Evolutionary conservation across 2,329 filamentous ascomycete genomes (phyloP).

Genomic region (Trichophyton simii): DNA sequence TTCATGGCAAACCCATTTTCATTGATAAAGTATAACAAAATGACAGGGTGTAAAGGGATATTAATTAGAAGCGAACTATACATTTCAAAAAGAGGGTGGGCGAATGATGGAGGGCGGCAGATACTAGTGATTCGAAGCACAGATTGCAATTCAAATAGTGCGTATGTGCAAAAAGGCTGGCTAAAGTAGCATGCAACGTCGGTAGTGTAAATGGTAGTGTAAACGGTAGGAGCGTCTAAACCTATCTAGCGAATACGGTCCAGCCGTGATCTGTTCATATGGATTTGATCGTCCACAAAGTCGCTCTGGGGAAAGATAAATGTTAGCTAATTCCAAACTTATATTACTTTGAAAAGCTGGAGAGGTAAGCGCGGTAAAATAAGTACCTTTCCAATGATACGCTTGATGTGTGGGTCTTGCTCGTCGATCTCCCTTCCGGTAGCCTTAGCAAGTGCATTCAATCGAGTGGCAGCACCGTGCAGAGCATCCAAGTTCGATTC

Average conservation of each 20-base stretch:
- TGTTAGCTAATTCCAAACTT: constrained; percentile 15
- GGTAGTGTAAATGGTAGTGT: background rate
- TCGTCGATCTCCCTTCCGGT: constrained; percentile 63
- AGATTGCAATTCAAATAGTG: background rate
- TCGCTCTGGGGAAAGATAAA: constrained; percentile 49
- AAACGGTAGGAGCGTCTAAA: background rate
- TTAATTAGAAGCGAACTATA: background rate
- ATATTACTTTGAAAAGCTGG: background rate
- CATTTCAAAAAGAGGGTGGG: background rate
- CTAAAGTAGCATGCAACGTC: background rate
- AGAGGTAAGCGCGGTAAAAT: background rate
- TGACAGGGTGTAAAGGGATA: background rate
- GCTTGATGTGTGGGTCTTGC: constrained; percentile 66
- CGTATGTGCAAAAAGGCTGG: background rate
- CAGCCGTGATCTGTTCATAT: constrained; percentile 61
- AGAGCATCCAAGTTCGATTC: constrained; percentile 52
- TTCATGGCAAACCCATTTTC: background rate
- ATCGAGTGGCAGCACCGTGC: constrained; percentile 49
- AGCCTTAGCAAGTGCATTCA: constrained; percentile 61
- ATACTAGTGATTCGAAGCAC: background rate
- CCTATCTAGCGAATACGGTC: constrained; percentile 39
- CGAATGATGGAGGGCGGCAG: background rate
- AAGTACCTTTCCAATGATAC: constrained; percentile 63
- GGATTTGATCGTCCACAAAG: constrained; percentile 66
- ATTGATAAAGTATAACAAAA: background rate